These are phyloP conservation scores for Hymenoscyphus fraxineus DNA, from an alignment of 2,329 filamentous ascomycete genomes.

Conservation along the genomic window DNA sequence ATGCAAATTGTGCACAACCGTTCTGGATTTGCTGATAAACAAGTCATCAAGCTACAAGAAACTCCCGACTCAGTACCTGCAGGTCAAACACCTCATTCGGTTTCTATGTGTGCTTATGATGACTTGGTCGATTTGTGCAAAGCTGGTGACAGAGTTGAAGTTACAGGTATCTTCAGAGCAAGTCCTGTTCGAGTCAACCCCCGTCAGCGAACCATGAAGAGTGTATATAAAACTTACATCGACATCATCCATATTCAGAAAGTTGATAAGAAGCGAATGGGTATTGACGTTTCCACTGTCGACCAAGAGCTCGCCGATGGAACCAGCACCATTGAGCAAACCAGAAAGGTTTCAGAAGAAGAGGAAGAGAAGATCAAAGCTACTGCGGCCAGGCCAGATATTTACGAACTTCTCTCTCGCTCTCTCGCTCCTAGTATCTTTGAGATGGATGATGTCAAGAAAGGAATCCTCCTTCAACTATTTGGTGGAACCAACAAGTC, in stretches of 20 bases:
- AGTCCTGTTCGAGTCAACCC: slow-evolving; percentile 93
- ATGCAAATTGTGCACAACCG: slow-evolving; percentile 99
- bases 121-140: slow-evolving; percentile 98
- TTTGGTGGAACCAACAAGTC: slow-evolving; percentile 98
- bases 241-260: slow-evolving; percentile 96
- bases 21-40: slow-evolving; percentile 92
- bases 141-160: slow-evolving; percentile 90
- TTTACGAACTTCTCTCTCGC: slow-evolving; percentile 87
- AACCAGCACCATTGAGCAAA: slow-evolving; percentile 71
- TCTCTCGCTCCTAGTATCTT: slow-evolving; percentile 94
- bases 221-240: slow-evolving; percentile 96
- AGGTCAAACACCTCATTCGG: slow-evolving; percentile 94
- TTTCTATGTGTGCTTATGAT: slow-evolving; percentile 93
- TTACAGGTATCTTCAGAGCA: slow-evolving; percentile 95
- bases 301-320: slow-evolving; percentile 65
- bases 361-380: slow-evolving; percentile 85
- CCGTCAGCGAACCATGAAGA: slow-evolving; percentile 86
- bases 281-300: slow-evolving; percentile 83
- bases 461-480: slow-evolving; percentile 91
- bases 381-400: slow-evolving; percentile 74
- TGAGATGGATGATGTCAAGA: slow-evolving; percentile 98
- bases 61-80: slow-evolving; percentile 93
- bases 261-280: slow-evolving; percentile 90
- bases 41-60: slow-evolving; percentile 97
- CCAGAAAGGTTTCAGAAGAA: slow-evolving; percentile 76